Evolutionary conservation across 495 filamentous ascomycete genomes (phyloP).

Genomic region (Lepidopterella palustris): DNA sequence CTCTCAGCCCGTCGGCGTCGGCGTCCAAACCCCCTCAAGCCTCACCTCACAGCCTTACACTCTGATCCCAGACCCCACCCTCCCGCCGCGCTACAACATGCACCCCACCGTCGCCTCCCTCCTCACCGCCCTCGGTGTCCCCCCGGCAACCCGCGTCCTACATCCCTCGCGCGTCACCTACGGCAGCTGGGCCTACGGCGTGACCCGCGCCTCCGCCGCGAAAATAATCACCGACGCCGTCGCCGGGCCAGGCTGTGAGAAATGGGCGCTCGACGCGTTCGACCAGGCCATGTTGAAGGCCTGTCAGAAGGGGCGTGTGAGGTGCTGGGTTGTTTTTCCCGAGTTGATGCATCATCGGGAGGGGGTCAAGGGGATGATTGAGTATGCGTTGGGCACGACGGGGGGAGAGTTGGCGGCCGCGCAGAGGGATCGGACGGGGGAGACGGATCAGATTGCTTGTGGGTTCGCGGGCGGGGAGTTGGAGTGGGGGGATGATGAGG

Average conservation of each 20-base stretch:
- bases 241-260: conserved; percentile 1
- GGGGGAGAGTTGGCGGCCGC: neutral
- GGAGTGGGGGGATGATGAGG: conserved; percentile 15
- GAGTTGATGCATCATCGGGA: conserved; percentile 35
- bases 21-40: conserved; percentile 3
- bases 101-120: conserved; percentile 19
- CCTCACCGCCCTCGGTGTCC: conserved; percentile 24
- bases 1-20: conserved; percentile 17
- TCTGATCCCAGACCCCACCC: conserved; percentile 24
- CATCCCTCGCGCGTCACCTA: conserved; percentile 37
- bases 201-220: conserved; percentile 30
- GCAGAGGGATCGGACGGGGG: conserved; percentile 4
- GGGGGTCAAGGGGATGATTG: conserved; percentile 22
- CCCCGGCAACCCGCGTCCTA: conserved; percentile 32
- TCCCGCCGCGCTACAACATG: conserved; percentile 19
- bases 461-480: conserved; percentile 18
- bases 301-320: conserved; percentile 26
- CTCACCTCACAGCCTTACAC: conserved; percentile 7
- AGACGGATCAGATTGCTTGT: conserved; percentile 23
- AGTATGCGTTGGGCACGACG: conserved; percentile 3
- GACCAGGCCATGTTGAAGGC: conserved; percentile 31
- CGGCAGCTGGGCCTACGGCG: conserved; percentile 43
- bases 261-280: conserved; percentile 13
- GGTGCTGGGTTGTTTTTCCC: conserved; percentile 29
- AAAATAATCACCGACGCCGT: conserved; percentile 21